Base-by-base conservation (phyloP, 2,329 filamentous ascomycete species). In the Calonectria multiphialidica region DNA sequence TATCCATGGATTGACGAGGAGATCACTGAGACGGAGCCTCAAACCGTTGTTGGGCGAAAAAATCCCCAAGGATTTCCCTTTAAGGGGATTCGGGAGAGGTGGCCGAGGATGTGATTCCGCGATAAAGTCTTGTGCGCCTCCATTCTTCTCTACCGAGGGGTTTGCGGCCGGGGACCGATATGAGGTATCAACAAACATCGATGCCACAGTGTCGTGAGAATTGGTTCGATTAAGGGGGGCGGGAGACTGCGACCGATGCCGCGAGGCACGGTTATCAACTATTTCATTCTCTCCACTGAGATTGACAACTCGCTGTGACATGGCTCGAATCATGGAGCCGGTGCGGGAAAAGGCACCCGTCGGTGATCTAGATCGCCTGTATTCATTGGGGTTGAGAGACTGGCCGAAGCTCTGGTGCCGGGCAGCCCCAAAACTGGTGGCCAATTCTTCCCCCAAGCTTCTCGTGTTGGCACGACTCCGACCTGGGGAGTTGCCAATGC, bases 281-380 rank as follows among this genome's bases (percentile, higher is more conserved):
- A 94, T 86, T 78, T 98, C 95, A 5, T 93, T 93, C 80, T 98
- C 97, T 81, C 98, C 98, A 84, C 95, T 98, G 78, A 99, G 90
- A 81, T 98, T 98, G 80, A 99, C 97, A 68, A 99, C 96, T 86
- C 97, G 95, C 85, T 98, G 96, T 37, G 97, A 98, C 92, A 99
- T 98, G 73, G 91, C 91, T 75, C 93, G 90, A 83, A 96, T 91
- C 78, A 95, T 94, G 10, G 93, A 94, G 53, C 93, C 91, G 72
- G 94, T 93, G 77, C 91, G 88, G 28, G 89, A 90, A 65, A 96
- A 83, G 21, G 93, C 93, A 30, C 90, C 90, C 13, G 92, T 92
- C 2, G 90, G 87, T 2, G 93, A 91, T 45, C 92, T 87, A 50
- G 93, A 93, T 53, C 89, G 86, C 65, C 88, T 86, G 71, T 85